Percentiles rank a stretch among this genome's conserved stretches.
Conservation (phyloP, 805 yeast species). For the Tetrapisispora taiwanensis region DNA sequence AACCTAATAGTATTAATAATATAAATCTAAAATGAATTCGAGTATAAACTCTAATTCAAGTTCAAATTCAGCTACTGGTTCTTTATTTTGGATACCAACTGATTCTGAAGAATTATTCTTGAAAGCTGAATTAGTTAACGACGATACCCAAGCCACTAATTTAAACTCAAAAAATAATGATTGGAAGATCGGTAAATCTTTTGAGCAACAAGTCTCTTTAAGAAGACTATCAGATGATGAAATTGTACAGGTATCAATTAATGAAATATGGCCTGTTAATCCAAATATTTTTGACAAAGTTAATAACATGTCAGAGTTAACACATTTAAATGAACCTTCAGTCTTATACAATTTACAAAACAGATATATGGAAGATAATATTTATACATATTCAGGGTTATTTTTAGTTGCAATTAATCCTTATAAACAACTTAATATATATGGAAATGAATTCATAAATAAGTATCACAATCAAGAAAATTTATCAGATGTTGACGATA, state of each 20-base stretch:
- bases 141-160: slow-evolving; percentile 3
- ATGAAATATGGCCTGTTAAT: slow-evolving; percentile 46
- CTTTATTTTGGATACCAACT: slow-evolving; percentile 24
- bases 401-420: slow-evolving; percentile 95
- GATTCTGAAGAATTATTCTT: slow-evolving; percentile 20
- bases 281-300: slow-evolving; percentile 87
- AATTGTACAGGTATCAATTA: slow-evolving; percentile 13
- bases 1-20: too few relatives aligned
- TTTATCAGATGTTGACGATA: not conserved
- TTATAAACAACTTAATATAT: slow-evolving; percentile 59
- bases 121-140: slow-evolving; percentile 19
- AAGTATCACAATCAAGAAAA: slow-evolving; percentile 41
- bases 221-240: slow-evolving; percentile 9
- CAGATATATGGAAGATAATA: slow-evolving; percentile 67
- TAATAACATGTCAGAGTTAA: slow-evolving; percentile 90
- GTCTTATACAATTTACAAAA: slow-evolving; percentile 76
- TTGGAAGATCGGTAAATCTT: slow-evolving; percentile 10
- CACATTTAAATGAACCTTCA: slow-evolving; percentile 89
- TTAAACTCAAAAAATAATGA: slow-evolving; percentile 9
- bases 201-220: slow-evolving; percentile 14
- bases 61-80: not conserved
- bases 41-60: not conserved
- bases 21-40: not conserved
- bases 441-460: slow-evolving; percentile 47
- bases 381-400: slow-evolving; percentile 91